These are phyloP conservation scores for Chrysosporium keratinophilum DNA, from an alignment of 2,329 filamentous ascomycete species.

Conservation along the genomic window DNA sequence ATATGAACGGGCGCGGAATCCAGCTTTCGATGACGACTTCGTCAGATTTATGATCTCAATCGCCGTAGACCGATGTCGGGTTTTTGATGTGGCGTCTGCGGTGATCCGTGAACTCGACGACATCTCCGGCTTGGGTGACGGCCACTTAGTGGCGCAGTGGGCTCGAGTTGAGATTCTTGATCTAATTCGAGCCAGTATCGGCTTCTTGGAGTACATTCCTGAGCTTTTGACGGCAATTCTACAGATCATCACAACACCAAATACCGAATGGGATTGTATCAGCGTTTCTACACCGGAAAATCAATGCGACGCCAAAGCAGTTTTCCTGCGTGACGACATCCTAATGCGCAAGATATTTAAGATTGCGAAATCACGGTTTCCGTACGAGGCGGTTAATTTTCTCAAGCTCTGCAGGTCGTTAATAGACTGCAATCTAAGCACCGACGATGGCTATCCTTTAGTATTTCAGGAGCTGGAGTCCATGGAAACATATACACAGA, in stretches of 20 bases:
- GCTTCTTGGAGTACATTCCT: slow-evolving; percentile 59
- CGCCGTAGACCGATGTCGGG: slow-evolving; percentile 38
- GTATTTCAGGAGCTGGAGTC: slow-evolving; percentile 56
- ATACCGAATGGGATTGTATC: slow-evolving; percentile 18
- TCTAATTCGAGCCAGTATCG: slow-evolving; percentile 56
- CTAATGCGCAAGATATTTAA: slow-evolving; percentile 52
- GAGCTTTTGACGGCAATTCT: slow-evolving; percentile 60
- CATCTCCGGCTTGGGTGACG: slow-evolving; percentile 41
- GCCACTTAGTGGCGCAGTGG: slow-evolving; percentile 49
- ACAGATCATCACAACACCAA: slow-evolving; percentile 47
- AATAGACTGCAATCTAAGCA: slow-evolving; percentile 38
- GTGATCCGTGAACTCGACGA: slow-evolving; percentile 38
- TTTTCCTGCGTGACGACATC: slow-evolving; percentile 47
- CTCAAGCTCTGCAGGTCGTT: slow-evolving; percentile 60
- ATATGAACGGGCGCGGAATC: slow-evolving; percentile 36
- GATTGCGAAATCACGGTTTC: slow-evolving; percentile 66
- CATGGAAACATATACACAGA: slow-evolving; percentile 66
- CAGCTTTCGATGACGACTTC: slow-evolving; percentile 37
- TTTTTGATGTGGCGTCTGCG: slow-evolving; percentile 40
- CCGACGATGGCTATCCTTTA: slow-evolving; percentile 40
- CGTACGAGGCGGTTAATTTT: slow-evolving; percentile 74
- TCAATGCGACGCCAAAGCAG: slow-evolving; percentile 34
- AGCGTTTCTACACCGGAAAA: slow-evolving; percentile 16
- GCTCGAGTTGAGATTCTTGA: slow-evolving; percentile 58
- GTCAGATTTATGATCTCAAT: slow-evolving; percentile 39